Base-by-base conservation (phyloP, 1,139 yeast genomes). In the Scheffersomyces illinoinensis region DNA sequence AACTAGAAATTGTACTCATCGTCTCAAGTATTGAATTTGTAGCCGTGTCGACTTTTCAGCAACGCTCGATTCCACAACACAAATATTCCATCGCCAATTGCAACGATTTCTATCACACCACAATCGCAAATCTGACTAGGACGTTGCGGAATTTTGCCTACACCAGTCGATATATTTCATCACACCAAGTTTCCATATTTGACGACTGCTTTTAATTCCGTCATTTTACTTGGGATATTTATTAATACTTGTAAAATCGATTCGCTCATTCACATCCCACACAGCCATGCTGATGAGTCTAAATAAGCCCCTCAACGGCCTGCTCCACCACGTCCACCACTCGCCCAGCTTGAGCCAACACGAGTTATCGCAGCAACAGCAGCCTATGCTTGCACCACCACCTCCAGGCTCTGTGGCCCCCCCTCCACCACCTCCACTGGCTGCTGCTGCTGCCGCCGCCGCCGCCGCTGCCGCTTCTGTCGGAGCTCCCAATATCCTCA, bases 401-500 rank as follows among this genome's bases (percentile, higher is more conserved):
- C 56, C 63, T 47, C 65, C 61, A 46, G 61, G 65, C 18, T 63
- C 65, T 1, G 60, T 62, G 21, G 62, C 59, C 23, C 57, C 58
- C 14, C 61, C 60, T 7, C 57, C 60, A 20, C 61, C 60, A 47
- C 64, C 68, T 43, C 56, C 43, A 33, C 43, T 33, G 43, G 43
- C 43, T 33, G 43, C 43, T 33, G 43, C 43, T 33, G 24, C 21
- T 47, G 56, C 57, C 6, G 53, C 58, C 17, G 56, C 57, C 6
- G 53, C 58, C 17, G 53, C 54, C 46, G 56, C 57, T 8, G 53
- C 58, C 10, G 53, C 54, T 48, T 54, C 55, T 12, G 52, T 58
- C 54, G 54, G 56, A 53, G 54, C 50, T 14, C 57, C 60, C 47
- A 64, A 60, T 48, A 60, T 74, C 47, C 68, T 85, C 55, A 74